These are phyloP conservation scores for Auricularia auricula-judae DNA, from an alignment of 768 basidiomycete genomes.

Conservation along the genomic window DNA sequence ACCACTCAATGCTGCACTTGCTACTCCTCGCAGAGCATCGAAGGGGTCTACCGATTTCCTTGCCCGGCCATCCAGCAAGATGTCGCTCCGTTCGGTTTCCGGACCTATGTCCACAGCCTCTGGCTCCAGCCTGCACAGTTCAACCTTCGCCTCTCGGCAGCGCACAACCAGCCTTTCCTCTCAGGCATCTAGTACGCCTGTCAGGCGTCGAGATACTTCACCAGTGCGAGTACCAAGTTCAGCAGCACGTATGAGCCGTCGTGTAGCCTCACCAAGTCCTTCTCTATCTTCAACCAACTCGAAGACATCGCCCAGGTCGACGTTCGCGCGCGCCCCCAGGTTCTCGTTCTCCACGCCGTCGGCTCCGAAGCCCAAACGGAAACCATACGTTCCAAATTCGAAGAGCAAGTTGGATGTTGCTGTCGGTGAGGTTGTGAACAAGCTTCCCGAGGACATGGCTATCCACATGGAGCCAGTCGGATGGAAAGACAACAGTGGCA, in stretches of 20 bases:
- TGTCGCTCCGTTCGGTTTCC: conserved; percentile 47
- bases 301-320: conserved; percentile 40
- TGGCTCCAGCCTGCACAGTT: conserved; percentile 29
- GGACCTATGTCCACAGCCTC: conserved; percentile 21
- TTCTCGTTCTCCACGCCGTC: conserved; percentile 41
- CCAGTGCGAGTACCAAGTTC: conserved; percentile 25
- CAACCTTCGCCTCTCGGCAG: conserved; percentile 80
- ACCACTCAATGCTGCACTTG: conserved; percentile 2
- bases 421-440: conserved; percentile 86
- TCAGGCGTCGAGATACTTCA: conserved; percentile 18
- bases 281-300: conserved; percentile 48
- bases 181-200: conserved; percentile 27
- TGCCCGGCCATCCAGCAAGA: conserved; percentile 17
- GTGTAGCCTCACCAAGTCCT: conserved; percentile 47
- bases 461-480: conserved; percentile 71
- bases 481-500: conserved; percentile 89
- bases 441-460: conserved; percentile 73
- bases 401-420: conserved; percentile 87
- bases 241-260: conserved; percentile 17
- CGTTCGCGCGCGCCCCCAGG: conserved; percentile 61
- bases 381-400: conserved; percentile 77
- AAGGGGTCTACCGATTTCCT: conserved; percentile 15
- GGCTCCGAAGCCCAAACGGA: conserved; percentile 31
- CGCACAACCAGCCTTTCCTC: conserved; percentile 56
- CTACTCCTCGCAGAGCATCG: conserved; percentile 39